Evolutionary conservation across 192 early-diverging fungal genomes (phyloP).

Genomic region (Backusella liffmaniae): DNA sequence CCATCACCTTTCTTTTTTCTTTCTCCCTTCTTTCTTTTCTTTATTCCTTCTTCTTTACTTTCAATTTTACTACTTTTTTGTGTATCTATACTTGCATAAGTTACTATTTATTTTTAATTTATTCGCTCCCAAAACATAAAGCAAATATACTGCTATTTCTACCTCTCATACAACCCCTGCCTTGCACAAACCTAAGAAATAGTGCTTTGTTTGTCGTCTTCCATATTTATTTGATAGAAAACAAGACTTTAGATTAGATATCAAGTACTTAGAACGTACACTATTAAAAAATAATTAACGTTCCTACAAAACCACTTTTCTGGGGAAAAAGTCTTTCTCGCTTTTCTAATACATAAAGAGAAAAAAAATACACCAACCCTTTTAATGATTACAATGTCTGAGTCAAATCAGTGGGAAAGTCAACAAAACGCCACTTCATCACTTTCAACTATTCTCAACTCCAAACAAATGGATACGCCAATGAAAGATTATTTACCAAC

Average conservation of each 20-base stretch:
- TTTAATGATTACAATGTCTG: conserved; percentile 9
- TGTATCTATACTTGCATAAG: neutral
- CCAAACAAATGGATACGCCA: conserved; percentile 9
- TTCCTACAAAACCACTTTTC: neutral
- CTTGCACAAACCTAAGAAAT: neutral
- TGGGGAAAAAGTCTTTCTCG: neutral
- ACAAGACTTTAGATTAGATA: neutral
- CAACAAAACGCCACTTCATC: conserved; percentile 7
- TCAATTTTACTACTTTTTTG: neutral
- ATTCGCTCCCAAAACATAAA: neutral
- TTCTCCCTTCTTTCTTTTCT: neutral
- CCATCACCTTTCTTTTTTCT: neutral
- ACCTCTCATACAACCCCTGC: neutral
- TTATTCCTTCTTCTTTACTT: neutral
- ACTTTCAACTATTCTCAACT: conserved; percentile 4
- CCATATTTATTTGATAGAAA: neutral
- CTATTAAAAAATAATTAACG: neutral
- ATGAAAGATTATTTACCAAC: conserved; percentile 24
- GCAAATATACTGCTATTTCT: neutral
- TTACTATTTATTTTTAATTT: neutral
- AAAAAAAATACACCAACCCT: conserved; percentile 3
- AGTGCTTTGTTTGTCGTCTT: neutral
- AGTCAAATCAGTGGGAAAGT: conserved; percentile 9
- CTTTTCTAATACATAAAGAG: neutral
- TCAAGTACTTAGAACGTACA: neutral